Conservation (phyloP, 768 basidiomycete genomes). For the Hypholoma sublateritium region DNA sequence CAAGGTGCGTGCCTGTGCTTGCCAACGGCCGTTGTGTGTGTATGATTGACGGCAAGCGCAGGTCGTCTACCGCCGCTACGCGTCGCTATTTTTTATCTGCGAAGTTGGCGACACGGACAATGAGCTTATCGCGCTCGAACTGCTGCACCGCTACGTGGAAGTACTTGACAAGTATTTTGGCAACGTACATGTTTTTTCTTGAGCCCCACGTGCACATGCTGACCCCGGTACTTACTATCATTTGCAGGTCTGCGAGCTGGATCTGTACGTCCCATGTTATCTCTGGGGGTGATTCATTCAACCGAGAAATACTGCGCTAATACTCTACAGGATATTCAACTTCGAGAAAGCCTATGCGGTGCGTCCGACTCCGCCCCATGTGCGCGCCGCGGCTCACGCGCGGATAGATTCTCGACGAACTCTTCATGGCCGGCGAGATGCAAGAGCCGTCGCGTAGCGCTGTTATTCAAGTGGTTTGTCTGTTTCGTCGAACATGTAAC, state of each 20-base stretch:
- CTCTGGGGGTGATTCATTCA: background rate
- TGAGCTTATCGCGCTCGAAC: slow-evolving; percentile 88
- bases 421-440: slow-evolving; percentile 91
- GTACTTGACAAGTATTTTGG: slow-evolving; percentile 89
- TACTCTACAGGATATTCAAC: slow-evolving; percentile 79
- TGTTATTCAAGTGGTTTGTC: slow-evolving; percentile 39
- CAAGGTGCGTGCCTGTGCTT: slow-evolving; percentile 22
- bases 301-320: background rate
- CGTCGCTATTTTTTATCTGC: slow-evolving; percentile 92
- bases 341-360: slow-evolving; percentile 96
- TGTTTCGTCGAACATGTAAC: too few species aligned
- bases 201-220: background rate
- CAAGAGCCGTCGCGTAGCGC: slow-evolving; percentile 86
- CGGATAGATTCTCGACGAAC: slow-evolving; percentile 80
- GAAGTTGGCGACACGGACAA: slow-evolving; percentile 85
- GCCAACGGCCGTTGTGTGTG: background rate
- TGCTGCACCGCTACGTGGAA: slow-evolving; percentile 93
- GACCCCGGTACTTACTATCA: slow-evolving; percentile 29
- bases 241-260: slow-evolving; percentile 84
- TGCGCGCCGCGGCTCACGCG: background rate
- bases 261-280: slow-evolving; percentile 57
- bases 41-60: slow-evolving; percentile 25
- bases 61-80: slow-evolving; percentile 94
- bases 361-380: slow-evolving; percentile 4
- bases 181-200: slow-evolving; percentile 53